Conservation (phyloP, 225 moss, liverwort and hornwort species). For the Polytrichum formosum region DNA sequence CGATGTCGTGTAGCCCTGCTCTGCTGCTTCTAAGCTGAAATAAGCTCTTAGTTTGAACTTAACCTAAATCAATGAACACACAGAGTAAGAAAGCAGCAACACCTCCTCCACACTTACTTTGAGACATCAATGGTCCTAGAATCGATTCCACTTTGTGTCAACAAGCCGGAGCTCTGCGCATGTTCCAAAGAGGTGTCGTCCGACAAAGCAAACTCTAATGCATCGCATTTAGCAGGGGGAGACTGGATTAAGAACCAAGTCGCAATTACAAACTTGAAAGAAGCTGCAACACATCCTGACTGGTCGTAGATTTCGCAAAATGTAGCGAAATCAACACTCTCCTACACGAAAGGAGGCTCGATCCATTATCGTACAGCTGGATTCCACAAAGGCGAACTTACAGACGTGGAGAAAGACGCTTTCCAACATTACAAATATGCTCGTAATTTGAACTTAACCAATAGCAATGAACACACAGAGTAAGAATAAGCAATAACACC, state of each 20-base stretch:
- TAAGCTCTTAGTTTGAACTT: not conserved
- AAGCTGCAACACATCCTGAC: no score
- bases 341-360: no score
- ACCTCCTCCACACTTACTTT: not conserved
- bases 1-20: not conserved
- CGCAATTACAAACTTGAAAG: no score
- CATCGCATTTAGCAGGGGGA: not conserved
- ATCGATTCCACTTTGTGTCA: not conserved
- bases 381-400: no score
- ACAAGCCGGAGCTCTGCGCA: no score
- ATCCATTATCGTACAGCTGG: no score
- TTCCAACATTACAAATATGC: no score
- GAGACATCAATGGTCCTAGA: no score
- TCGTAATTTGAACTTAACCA: not conserved
- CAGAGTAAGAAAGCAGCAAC: not conserved
- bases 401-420: no score
- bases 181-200: not conserved
- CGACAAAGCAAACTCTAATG: not conserved
- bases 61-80: slow-evolving; percentile 1
- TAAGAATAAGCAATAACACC: not conserved
- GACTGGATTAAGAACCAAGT: not conserved
- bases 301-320: no score
- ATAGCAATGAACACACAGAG: not conserved
- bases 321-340: no score
- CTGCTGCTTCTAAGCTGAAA: not conserved